These are phyloP conservation scores for Singerocomus inundabilis DNA, from an alignment of 1,284 basidiomycete genomes.

Conservation along the genomic window DNA sequence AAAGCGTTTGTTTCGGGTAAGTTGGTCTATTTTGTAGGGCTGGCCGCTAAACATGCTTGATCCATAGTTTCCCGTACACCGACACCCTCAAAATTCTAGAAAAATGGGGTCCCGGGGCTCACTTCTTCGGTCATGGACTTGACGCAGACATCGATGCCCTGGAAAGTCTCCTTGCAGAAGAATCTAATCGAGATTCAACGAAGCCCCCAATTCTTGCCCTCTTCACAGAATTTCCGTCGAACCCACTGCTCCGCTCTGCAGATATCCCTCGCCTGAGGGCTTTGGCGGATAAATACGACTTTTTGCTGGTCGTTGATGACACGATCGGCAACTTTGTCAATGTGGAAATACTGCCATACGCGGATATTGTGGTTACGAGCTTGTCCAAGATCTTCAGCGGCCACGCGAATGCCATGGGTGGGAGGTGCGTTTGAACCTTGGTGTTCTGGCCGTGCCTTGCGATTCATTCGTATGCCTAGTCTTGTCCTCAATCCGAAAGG, in stretches of 20 bases:
- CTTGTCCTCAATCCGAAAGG: slow-evolving; percentile 84
- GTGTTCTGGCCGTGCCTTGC: neutral
- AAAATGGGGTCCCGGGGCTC: slow-evolving; percentile 96
- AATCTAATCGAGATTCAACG: slow-evolving; percentile 38
- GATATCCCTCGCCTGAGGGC: slow-evolving; percentile 76
- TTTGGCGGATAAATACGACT: slow-evolving; percentile 87
- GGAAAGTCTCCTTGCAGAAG: slow-evolving; percentile 59
- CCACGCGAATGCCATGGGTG: slow-evolving; percentile 96
- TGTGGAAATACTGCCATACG: slow-evolving; percentile 87
- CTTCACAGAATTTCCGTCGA: slow-evolving; percentile 93
- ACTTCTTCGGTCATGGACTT: slow-evolving; percentile 86
- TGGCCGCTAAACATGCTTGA: slow-evolving; percentile 6
- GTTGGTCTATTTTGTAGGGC: slow-evolving; percentile 24
- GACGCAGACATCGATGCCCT: slow-evolving; percentile 76
- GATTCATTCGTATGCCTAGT: slow-evolving; percentile 30
- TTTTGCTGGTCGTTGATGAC: slow-evolving; percentile 91
- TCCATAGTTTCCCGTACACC: slow-evolving; percentile 88
- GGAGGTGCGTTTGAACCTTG: slow-evolving; percentile 59
- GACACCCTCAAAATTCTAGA: slow-evolving; percentile 96
- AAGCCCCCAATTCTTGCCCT: slow-evolving; percentile 58
- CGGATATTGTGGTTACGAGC: slow-evolving; percentile 93
- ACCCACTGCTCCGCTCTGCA: slow-evolving; percentile 86
- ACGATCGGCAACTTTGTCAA: slow-evolving; percentile 97
- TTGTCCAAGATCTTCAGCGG: slow-evolving; percentile 96
- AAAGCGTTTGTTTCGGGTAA: slow-evolving; percentile 91